These are phyloP conservation scores for Physaria fendleri DNA, from an alignment of 345 rosid species.

Conservation along the genomic window DNA sequence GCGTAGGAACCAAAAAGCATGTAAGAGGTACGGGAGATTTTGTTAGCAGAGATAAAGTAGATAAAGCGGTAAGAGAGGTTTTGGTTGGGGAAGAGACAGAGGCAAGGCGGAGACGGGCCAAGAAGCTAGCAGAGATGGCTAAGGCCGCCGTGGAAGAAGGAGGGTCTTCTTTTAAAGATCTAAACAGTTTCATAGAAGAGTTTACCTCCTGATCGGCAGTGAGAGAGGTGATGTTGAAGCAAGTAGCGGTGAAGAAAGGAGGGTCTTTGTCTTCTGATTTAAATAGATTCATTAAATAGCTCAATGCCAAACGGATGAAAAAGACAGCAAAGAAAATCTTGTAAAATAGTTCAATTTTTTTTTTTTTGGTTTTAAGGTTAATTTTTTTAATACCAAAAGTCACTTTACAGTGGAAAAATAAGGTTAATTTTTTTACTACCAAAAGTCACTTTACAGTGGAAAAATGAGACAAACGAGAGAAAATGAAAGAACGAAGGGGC, in stretches of 20 bases:
- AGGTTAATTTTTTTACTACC: too few relatives aligned
- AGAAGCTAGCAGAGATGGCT: conserved; percentile 28
- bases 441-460: too few relatives aligned
- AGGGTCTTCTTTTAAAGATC: conserved; percentile 41
- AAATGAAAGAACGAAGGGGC: too few relatives aligned
- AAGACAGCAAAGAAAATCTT: too few relatives aligned
- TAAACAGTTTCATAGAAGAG: conserved; percentile 32
- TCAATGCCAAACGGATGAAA: too few relatives aligned
- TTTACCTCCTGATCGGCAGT: conserved; percentile 13
- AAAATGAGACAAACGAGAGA: too few relatives aligned
- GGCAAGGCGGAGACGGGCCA: conserved; percentile 26
- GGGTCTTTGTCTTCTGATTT: conserved; percentile 39
- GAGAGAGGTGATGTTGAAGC: conserved; percentile 20
- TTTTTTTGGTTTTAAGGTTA: too few relatives aligned
- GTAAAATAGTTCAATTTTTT: too few relatives aligned
- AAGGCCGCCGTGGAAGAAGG: conserved; percentile 35
- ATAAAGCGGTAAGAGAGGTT: conserved; percentile 20
- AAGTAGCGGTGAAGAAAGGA: conserved; percentile 21
- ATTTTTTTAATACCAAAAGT: too few relatives aligned
- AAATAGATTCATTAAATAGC: too few relatives aligned
- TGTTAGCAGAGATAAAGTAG: conserved; percentile 28
- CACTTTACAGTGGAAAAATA: too few relatives aligned
- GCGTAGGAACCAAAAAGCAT: conserved; percentile 31
- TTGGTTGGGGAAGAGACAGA: conserved; percentile 41
- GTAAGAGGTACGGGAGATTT: not conserved